Evolutionary conservation across 1,284 basidiomycete genomes (phyloP).

Genomic region (Chalciporus piperatoides): DNA sequence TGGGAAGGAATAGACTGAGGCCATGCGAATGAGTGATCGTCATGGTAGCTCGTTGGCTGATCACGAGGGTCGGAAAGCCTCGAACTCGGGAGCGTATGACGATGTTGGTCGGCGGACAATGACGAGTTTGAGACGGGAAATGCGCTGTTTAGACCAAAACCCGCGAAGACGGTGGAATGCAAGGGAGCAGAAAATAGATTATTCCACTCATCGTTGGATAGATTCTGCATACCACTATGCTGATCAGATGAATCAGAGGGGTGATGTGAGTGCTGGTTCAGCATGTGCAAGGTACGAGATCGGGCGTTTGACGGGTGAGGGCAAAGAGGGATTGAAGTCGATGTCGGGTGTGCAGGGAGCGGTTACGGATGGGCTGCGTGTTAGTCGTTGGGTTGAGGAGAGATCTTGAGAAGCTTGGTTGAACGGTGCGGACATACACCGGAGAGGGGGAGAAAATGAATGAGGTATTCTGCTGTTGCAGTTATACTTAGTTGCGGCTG

Average conservation of each 20-base stretch:
- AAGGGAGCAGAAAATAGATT: constrained; percentile 55
- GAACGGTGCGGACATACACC: background rate
- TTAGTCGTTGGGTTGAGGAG: background rate
- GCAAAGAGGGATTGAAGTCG: constrained; percentile 34
- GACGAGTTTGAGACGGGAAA: constrained; percentile 32
- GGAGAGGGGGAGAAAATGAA: background rate
- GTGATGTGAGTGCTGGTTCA: constrained; percentile 12
- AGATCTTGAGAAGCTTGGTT: background rate
- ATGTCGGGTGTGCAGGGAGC: constrained; percentile 12
- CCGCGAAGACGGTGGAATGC: constrained; percentile 54
- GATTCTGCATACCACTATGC: constrained; percentile 31
- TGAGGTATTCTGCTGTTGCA: background rate
- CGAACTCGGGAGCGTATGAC: constrained; percentile 8
- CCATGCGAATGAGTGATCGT: constrained; percentile 26
- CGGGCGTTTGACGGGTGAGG: constrained; percentile 11
- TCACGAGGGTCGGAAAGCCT: constrained; percentile 15
- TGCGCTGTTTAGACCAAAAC: constrained; percentile 56
- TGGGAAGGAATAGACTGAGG: constrained; percentile 9
- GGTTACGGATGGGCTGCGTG: background rate
- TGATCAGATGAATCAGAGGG: constrained; percentile 15
- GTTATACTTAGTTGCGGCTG: background rate
- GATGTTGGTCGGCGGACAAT: constrained; percentile 18
- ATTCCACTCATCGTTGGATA: constrained; percentile 48
- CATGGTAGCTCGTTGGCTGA: constrained; percentile 15
- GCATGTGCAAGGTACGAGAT: constrained; percentile 8